Evolutionary conservation across 2,329 filamentous ascomycete genomes (phyloP).

Genomic region (Monilinia vaccinii-corymbosi): DNA sequence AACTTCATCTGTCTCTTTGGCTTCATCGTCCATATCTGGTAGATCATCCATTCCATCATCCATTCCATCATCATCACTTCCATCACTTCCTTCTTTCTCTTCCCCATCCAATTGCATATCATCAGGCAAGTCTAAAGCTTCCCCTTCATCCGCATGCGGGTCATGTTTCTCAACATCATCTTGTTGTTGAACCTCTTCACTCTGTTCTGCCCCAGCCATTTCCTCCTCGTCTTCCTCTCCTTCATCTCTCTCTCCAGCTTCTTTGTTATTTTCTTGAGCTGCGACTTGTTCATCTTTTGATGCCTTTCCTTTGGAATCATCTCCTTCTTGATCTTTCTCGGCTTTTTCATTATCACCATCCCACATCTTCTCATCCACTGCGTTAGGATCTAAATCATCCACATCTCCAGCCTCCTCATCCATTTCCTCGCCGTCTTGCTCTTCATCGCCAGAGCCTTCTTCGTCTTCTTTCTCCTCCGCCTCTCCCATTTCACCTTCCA

Average conservation of each 20-base stretch:
- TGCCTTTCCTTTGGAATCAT: slow-evolving; percentile 61
- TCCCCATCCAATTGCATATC: slow-evolving; percentile 61
- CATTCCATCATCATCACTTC: slow-evolving; percentile 28
- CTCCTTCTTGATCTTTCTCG: slow-evolving; percentile 72
- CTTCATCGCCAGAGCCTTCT: slow-evolving; percentile 54
- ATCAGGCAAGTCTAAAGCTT: slow-evolving; percentile 60
- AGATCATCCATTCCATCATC: slow-evolving; percentile 45
- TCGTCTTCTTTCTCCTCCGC: slow-evolving; percentile 52
- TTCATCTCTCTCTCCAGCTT: slow-evolving; percentile 42
- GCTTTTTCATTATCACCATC: slow-evolving; percentile 73
- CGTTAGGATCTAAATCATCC: slow-evolving; percentile 78
- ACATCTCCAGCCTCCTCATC: slow-evolving; percentile 89
- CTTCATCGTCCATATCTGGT: slow-evolving; percentile 37
- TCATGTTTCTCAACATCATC: slow-evolving; percentile 56
- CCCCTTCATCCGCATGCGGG: slow-evolving; percentile 56
- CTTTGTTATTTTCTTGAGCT: slow-evolving; percentile 48
- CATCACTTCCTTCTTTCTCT: slow-evolving; percentile 38
- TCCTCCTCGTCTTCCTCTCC: slow-evolving; percentile 37
- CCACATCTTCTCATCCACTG: slow-evolving; percentile 99
- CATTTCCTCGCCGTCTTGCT: slow-evolving; percentile 59
- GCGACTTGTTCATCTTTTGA: slow-evolving; percentile 44
- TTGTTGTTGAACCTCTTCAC: slow-evolving; percentile 40
- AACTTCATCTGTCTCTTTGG: slow-evolving; percentile 31
- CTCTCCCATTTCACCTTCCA: slow-evolving; percentile 77
- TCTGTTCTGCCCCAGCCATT: slow-evolving; percentile 50